Evolutionary conservation across 1,284 basidiomycete genomes (phyloP).

Genomic region (Microbotryum silenes-acaulis): DNA sequence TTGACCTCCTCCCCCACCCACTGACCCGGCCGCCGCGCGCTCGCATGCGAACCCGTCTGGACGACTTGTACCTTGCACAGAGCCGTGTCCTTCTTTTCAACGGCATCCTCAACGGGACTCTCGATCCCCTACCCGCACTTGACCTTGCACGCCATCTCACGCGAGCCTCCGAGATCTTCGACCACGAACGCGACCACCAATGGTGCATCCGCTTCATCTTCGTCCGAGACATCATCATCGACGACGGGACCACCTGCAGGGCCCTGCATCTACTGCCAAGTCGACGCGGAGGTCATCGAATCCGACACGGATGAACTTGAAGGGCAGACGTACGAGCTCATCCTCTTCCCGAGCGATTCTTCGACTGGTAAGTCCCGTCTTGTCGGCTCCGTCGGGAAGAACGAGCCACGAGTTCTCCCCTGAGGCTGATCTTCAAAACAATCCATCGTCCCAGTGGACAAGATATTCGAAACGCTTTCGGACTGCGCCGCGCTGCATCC

Average conservation of each 20-base stretch:
- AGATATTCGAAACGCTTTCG: conserved; percentile 80
- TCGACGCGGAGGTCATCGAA: conserved; percentile 43
- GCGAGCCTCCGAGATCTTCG: conserved; percentile 43
- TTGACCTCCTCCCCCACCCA: too few species aligned
- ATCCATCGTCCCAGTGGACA: conserved; percentile 54
- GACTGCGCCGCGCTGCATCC: conserved; percentile 84
- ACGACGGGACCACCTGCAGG: conserved; percentile 32
- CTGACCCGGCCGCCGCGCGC: too few species aligned
- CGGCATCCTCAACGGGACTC: conserved; percentile 52
- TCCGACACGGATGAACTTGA: conserved; percentile 49
- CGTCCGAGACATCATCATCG: too few species aligned
- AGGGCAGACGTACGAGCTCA: conserved; percentile 63
- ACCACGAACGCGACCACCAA: not conserved
- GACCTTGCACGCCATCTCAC: conserved; percentile 78
- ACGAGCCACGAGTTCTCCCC: not conserved
- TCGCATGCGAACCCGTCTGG: not conserved
- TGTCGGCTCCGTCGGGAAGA: not conserved
- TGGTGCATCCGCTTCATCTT: too few species aligned
- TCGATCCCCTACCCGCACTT: conserved; percentile 73
- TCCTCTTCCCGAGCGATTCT: conserved; percentile 56
- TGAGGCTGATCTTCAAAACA: conserved; percentile 4
- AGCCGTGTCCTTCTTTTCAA: conserved; percentile 65
- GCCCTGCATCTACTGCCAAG: conserved; percentile 79
- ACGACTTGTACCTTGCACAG: conserved; percentile 43
- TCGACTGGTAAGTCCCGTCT: conserved; percentile 52